Conservation (phyloP, 768 basidiomycete species). For the Phaeotremella fagi region DNA sequence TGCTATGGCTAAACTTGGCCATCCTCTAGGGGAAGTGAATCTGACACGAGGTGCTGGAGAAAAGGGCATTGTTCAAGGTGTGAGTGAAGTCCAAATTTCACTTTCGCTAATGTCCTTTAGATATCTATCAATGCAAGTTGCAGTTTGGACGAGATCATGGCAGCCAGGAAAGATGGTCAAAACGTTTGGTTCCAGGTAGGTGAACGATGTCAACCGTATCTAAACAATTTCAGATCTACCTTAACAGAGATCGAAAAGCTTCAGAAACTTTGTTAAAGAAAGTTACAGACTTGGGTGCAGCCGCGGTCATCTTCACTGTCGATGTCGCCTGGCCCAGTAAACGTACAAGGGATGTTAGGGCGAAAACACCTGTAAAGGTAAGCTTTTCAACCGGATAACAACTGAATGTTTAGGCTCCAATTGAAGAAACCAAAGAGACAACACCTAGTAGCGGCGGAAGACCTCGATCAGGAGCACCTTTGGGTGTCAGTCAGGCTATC, state of each 20-base stretch:
- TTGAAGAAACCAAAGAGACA: constrained; percentile 7
- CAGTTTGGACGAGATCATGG: constrained; percentile 49
- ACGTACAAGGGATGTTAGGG: constrained; percentile 50
- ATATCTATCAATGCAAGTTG: constrained; percentile 50
- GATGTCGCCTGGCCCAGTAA: constrained; percentile 81
- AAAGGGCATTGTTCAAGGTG: constrained; percentile 68
- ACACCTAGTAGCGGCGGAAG: too few relatives aligned
- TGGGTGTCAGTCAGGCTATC: constrained; percentile 45
- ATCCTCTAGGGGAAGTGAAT: constrained; percentile 79
- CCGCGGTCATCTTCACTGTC: constrained; percentile 85
- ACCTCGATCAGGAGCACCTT: constrained; percentile 18
- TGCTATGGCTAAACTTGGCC: constrained; percentile 59
- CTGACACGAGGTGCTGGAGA: constrained; percentile 65
- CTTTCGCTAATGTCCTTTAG: constrained; percentile 10
- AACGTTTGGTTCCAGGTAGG: constrained; percentile 47
- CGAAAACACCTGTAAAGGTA: constrained; percentile 25
- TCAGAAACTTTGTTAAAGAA: constrained; percentile 69
- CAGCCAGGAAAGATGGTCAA: constrained; percentile 39
- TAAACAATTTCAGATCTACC: constrained; percentile 58
- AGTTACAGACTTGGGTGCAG: constrained; percentile 69
- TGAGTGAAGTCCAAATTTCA: constrained; percentile 28
- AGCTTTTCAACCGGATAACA: background rate
- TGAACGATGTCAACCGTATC: background rate
- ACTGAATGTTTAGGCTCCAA: constrained; percentile 27
- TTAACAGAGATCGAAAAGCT: constrained; percentile 62